Percentiles rank a stretch among this genome's conserved stretches.
These are phyloP conservation scores for Chondrus crispus DNA, from an alignment of 23 red algal genomes.

Conservation along the genomic window DNA sequence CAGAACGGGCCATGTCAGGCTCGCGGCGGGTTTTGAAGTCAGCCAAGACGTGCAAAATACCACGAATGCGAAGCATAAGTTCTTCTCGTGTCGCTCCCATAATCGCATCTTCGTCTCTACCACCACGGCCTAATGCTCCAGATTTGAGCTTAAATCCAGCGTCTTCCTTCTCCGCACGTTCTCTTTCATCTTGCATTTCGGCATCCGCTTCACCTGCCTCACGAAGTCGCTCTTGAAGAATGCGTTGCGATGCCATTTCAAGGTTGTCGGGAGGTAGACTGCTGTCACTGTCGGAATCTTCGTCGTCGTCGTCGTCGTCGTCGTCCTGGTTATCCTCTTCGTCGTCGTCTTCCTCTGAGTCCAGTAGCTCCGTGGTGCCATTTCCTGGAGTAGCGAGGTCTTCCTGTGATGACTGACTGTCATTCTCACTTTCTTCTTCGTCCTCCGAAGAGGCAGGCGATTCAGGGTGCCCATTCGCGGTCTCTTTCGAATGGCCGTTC, in stretches of 20 bases:
- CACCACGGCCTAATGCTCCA: slow-evolving; percentile 23
- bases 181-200: slow-evolving; percentile 34
- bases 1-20: slow-evolving; percentile 13
- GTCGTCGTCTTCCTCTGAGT: neutral
- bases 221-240: slow-evolving; percentile 24
- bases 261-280: slow-evolving; percentile 20
- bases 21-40: slow-evolving; percentile 64
- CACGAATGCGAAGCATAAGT: slow-evolving; percentile 39
- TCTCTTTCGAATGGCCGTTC: neutral
- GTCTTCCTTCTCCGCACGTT: neutral
- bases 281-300: slow-evolving; percentile 1
- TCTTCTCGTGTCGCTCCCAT: slow-evolving; percentile 42
- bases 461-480: neutral
- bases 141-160: slow-evolving; percentile 34
- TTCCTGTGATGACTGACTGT: too few species aligned
- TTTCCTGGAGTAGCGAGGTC: too few species aligned
- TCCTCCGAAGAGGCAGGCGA: neutral
- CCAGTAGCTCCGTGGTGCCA: neutral
- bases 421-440: too few species aligned
- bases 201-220: slow-evolving; percentile 52
- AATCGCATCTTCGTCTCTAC: neutral
- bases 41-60: slow-evolving; percentile 50
- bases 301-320: slow-evolving; percentile 3
- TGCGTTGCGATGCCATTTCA: slow-evolving; percentile 39
- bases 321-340: neutral